Base-by-base conservation (phyloP, 805 yeast species). In the Yamadazyma sp. region DNA sequence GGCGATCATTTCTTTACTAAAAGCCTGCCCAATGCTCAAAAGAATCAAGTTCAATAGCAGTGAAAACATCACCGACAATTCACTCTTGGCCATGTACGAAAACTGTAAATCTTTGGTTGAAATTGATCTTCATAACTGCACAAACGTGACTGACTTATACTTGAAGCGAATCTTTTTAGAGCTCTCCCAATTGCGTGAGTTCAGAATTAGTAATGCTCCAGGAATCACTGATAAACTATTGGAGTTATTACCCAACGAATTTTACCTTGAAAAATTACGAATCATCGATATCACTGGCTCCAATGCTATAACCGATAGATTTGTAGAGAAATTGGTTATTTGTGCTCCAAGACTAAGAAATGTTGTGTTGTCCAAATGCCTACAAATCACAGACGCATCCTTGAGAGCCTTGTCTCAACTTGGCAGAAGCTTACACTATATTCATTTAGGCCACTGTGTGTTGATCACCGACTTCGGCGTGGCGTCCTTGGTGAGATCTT, bases 391-490 rank as follows among this genome's bases (percentile, higher is more conserved):
- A 1, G 97, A 91, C 65, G 73, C 80, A 1, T 80, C 95, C 3
- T 64, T 91, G 28, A 69, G 79, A 35, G 78, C 86, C 12, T 69
- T 93, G 45, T 75, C 95, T 5, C 72, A 71, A 20, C 69, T 93
- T 41, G 95, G 91, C 3, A 77, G 84, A 52, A 81, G 82, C 48
- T 69, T 91, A 48, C 96, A 89, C 54, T 88, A 89, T 50, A 73
- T 93, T 35, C 98, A 93, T 64, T 73, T 91, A 44, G 98, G 98
- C 12, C 98, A 91, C 64, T 93, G 99, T 66, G 75, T 80, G 31
- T 78, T 84, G 53, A 84, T 91, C 40, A 91, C 97, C 1, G 98
- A 91, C 63, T 75, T 71, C 44, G 97, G 97, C 14, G 93, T 93
- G 12, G 74, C 78, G 19, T 71, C 76, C 8, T 68, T 91, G 43